Evolutionary conservation across 2,329 filamentous ascomycete species (phyloP).

Genomic region (Talaromyces amestolkiae): DNA sequence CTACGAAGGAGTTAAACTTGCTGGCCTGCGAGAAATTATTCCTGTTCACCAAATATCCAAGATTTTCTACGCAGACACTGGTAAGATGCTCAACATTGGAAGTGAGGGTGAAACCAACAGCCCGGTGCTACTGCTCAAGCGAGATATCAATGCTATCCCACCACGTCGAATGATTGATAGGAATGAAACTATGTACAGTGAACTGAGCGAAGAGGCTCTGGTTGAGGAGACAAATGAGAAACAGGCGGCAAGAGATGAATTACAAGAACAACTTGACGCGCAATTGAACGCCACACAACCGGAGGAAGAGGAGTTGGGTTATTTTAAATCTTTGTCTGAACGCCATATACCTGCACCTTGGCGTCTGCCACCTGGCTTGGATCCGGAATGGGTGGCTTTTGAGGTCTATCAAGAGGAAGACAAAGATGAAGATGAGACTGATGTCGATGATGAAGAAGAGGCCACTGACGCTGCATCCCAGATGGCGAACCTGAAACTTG

Average conservation of each 20-base stretch:
- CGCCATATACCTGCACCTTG: slow-evolving; percentile 46
- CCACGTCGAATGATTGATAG: slow-evolving; percentile 58
- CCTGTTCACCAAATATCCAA: slow-evolving; percentile 77
- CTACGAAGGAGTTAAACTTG: slow-evolving; percentile 60
- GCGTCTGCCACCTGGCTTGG: slow-evolving; percentile 69
- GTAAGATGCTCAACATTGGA: slow-evolving; percentile 82
- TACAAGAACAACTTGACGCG: slow-evolving; percentile 39
- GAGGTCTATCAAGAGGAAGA: slow-evolving; percentile 73
- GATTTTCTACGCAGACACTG: slow-evolving; percentile 90
- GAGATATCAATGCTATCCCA: slow-evolving; percentile 63
- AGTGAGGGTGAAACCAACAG: slow-evolving; percentile 66
- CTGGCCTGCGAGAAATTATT: slow-evolving; percentile 65
- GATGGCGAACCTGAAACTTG: slow-evolving; percentile 50
- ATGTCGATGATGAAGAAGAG: slow-evolving; percentile 30
- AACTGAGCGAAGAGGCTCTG: slow-evolving; percentile 27
- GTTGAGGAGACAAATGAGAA: slow-evolving; percentile 34
- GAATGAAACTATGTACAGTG: slow-evolving; percentile 39
- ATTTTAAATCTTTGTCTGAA: slow-evolving; percentile 29
- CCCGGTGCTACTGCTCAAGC: slow-evolving; percentile 70
- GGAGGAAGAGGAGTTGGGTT: slow-evolving; percentile 18
- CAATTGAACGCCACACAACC: slow-evolving; percentile 31
- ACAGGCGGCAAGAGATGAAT: slow-evolving; percentile 33
- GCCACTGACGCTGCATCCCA: slow-evolving; percentile 40
- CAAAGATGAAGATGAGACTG: slow-evolving; percentile 51
- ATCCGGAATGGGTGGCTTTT: slow-evolving; percentile 87